Percentiles rank a stretch among this genome's conserved stretches.
Conservation (phyloP, 78 protist genomes). For the Pelomyxa schiedti region DNA sequence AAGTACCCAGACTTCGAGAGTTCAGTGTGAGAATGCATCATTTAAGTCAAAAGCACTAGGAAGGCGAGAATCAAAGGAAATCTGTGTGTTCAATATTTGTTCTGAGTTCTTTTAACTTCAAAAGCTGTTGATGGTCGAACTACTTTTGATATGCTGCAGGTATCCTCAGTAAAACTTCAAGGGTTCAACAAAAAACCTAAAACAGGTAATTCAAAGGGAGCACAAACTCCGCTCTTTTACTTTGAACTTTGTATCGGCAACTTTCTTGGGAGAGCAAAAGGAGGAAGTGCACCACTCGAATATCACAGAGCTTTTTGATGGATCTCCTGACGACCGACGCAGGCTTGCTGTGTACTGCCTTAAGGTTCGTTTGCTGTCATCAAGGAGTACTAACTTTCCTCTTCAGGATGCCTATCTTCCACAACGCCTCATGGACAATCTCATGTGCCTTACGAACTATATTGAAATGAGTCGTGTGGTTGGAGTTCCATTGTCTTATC, state of each 20-base stretch:
- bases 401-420: conserved; percentile 92
- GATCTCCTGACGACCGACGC: conserved; percentile 86
- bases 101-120: neutral
- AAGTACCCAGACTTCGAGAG: too few species aligned
- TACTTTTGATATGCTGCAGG: conserved; percentile 65
- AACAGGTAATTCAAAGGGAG: conserved; percentile 13
- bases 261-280: conserved; percentile 96
- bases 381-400: neutral
- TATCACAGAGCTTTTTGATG: conserved; percentile 87
- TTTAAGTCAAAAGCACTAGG: conserved; percentile 66
- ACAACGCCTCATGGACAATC: conserved; percentile 83
- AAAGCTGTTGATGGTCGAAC: conserved; percentile 68
- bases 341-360: conserved; percentile 97
- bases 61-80: conserved; percentile 81
- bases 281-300: conserved; percentile 97
- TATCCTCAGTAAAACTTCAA: too few species aligned
- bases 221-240: conserved; percentile 79
- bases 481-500: conserved; percentile 88
- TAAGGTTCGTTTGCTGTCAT: conserved; percentile 54
- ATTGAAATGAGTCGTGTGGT: conserved; percentile 99
- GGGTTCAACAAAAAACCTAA: conserved; percentile 22
- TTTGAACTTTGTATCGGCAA: conserved; percentile 88
- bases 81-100: neutral
- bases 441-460: conserved; percentile 89
- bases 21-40: too few species aligned